Conservation (phyloP, 768 basidiomycete species). For the Obba rivulosa region DNA sequence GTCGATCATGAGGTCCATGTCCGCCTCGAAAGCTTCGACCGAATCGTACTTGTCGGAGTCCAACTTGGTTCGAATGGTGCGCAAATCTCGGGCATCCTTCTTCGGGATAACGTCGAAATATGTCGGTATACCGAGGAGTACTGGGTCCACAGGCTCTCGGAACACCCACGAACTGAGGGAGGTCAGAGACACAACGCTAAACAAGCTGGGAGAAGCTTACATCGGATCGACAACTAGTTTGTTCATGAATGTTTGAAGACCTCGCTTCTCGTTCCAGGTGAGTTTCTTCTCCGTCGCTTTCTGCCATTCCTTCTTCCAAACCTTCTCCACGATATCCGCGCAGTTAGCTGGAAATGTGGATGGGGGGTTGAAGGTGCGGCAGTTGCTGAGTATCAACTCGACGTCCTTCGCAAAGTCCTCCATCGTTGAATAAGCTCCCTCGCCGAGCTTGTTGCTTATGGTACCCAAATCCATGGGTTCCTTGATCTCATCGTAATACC, state of each 20-base stretch:
- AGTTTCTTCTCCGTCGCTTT: conserved; percentile 71
- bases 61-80: conserved; percentile 75
- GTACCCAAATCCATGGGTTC: conserved; percentile 94
- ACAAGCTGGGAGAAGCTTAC: conserved; percentile 35
- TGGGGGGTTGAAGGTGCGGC: conserved; percentile 87
- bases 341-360: conserved; percentile 68
- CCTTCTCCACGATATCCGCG: conserved; percentile 68
- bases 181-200: background rate
- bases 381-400: conserved; percentile 82
- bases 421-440: conserved; percentile 70
- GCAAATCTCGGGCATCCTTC: conserved; percentile 84
- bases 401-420: conserved; percentile 77
- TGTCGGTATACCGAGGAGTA: conserved; percentile 73
- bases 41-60: conserved; percentile 80
- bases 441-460: conserved; percentile 60
- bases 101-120: conserved; percentile 84
- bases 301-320: conserved; percentile 83
- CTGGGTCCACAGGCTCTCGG: conserved; percentile 85
- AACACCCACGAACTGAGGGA: conserved; percentile 64
- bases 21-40: conserved; percentile 74
- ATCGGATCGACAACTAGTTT: conserved; percentile 62
- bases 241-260: conserved; percentile 64
- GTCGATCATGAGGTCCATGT: conserved; percentile 80
- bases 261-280: conserved; percentile 73
- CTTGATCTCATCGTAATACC: conserved; percentile 88